phyloP scores from a whole-genome alignment of 2,329 filamentous ascomycete genomes.

The Aspergillus sp. region DNA sequence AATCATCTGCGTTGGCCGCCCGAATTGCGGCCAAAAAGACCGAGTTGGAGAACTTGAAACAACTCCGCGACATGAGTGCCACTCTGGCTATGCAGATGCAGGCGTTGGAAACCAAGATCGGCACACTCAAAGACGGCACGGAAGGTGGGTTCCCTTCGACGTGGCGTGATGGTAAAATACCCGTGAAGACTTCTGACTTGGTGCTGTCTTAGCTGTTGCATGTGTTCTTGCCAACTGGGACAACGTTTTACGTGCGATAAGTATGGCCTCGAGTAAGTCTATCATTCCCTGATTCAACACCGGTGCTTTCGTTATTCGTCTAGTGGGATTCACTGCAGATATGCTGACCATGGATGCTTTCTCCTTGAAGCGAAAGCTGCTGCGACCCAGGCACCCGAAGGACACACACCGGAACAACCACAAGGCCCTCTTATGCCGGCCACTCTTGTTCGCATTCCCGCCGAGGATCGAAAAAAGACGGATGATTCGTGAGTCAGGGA shows the following conservation, averaged over 20 bases:
- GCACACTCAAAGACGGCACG: conserved; percentile 60
- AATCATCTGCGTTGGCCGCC: conserved; percentile 57
- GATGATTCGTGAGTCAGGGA: too few relatives aligned
- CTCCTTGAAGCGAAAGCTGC: conserved; percentile 25
- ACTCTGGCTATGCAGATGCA: conserved; percentile 64
- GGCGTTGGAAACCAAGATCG: conserved; percentile 58
- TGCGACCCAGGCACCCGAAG: conserved; percentile 15
- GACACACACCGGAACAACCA: conserved; percentile 7
- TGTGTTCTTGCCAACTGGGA: conserved; percentile 67
- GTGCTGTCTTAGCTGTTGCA: conserved; percentile 53
- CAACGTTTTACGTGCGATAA: conserved; percentile 61
- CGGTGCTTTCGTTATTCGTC: not conserved
- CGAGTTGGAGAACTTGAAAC: conserved; percentile 61
- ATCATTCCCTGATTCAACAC: conserved; percentile 1
- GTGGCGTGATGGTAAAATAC: not conserved
- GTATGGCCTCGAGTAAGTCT: conserved; percentile 61
- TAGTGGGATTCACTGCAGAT: too few relatives aligned
- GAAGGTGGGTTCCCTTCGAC: conserved; percentile 45
- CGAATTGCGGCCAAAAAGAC: conserved; percentile 63
- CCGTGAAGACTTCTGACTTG: not conserved
- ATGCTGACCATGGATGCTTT: conserved; percentile 2
- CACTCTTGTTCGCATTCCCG: conserved; percentile 44
- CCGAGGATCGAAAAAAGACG: conserved; percentile 9
- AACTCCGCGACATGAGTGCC: conserved; percentile 60
- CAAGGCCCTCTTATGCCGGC: conserved; percentile 57